Conservation (phyloP, 129 eudicot species). For the Flaveria sonorensis region DNA sequence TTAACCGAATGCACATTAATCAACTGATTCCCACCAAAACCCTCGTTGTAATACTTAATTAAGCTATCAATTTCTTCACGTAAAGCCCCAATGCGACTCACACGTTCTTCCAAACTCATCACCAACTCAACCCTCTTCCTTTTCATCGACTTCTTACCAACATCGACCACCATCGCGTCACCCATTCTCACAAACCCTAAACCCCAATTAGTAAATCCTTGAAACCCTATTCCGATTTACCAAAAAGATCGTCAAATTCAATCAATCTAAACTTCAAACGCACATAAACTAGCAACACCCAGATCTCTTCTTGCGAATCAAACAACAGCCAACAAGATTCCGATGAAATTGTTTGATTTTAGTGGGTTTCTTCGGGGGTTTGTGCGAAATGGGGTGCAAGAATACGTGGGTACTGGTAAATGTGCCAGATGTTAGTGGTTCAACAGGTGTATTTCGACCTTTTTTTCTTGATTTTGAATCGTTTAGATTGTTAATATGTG, state of each 20-base stretch:
- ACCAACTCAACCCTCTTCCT: conserved; percentile 51
- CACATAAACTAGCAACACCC: conserved; percentile 2
- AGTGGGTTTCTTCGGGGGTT: not conserved
- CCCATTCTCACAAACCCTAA: conserved; percentile 50
- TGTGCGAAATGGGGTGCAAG: conserved; percentile 16
- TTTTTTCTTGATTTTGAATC: not conserved
- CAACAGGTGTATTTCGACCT: conserved; percentile 14
- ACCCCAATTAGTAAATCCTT: conserved; percentile 11
- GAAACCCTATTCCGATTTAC: conserved; percentile 1
- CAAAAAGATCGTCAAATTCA: not conserved
- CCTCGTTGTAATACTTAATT: conserved; percentile 45
- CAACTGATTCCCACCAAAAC: conserved; percentile 15
- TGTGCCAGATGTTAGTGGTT: conserved; percentile 20
- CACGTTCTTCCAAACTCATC: conserved; percentile 48
- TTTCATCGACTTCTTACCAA: conserved; percentile 48
- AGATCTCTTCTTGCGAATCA: not conserved
- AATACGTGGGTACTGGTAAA: conserved; percentile 26
- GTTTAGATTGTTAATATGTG: conserved; percentile 12
- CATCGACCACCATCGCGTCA: conserved; percentile 52
- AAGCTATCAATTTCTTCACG: conserved; percentile 57
- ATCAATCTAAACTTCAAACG: not conserved
- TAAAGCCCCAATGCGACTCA: conserved; percentile 37
- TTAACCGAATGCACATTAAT: conserved; percentile 17
- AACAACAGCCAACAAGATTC: not conserved
- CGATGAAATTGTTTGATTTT: conserved; percentile 10